Percentiles rank a stretch among this genome's conserved stretches.
These are phyloP conservation scores for Intubia oerlemansii DNA, from an alignment of 2,329 filamentous ascomycete species.

Conservation along the genomic window DNA sequence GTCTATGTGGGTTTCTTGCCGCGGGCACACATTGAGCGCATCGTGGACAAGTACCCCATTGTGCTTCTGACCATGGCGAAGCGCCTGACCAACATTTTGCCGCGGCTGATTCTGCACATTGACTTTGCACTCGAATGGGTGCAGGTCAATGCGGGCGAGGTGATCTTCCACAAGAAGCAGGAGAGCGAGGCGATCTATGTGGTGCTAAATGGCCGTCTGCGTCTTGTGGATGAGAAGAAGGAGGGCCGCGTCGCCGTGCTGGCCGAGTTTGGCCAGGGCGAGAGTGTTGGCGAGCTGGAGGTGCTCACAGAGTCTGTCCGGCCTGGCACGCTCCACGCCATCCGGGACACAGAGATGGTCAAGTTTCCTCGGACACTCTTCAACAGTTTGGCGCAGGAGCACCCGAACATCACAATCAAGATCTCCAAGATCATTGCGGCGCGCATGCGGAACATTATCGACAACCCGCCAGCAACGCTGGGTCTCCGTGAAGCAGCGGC, in stretches of 20 bases:
- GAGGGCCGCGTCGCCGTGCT: conserved; percentile 68
- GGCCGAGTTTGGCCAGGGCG: conserved; percentile 88
- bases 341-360: conserved; percentile 86
- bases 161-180: conserved; percentile 82
- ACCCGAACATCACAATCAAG: conserved; percentile 95
- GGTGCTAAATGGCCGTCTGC: conserved; percentile 77
- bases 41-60: conserved; percentile 82
- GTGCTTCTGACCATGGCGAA: conserved; percentile 93
- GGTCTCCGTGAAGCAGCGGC: conserved; percentile 35
- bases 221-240: conserved; percentile 63
- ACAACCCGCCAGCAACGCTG: conserved; percentile 51
- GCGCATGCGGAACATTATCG: conserved; percentile 73
- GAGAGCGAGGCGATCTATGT: conserved; percentile 98
- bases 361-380: conserved; percentile 92
- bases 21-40: conserved; percentile 63
- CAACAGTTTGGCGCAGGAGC: conserved; percentile 92
- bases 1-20: conserved; percentile 95
- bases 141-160: conserved; percentile 84
- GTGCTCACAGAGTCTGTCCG: conserved; percentile 85
- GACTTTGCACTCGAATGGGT: conserved; percentile 98
- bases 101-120: conserved; percentile 80
- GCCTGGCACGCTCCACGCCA: conserved; percentile 84
- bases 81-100: conserved; percentile 70
- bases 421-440: conserved; percentile 97
- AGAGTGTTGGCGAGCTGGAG: conserved; percentile 92